These are phyloP conservation scores for Handroanthus guayacan DNA, from an alignment of 257 asterid species.

Conservation along the genomic window DNA sequence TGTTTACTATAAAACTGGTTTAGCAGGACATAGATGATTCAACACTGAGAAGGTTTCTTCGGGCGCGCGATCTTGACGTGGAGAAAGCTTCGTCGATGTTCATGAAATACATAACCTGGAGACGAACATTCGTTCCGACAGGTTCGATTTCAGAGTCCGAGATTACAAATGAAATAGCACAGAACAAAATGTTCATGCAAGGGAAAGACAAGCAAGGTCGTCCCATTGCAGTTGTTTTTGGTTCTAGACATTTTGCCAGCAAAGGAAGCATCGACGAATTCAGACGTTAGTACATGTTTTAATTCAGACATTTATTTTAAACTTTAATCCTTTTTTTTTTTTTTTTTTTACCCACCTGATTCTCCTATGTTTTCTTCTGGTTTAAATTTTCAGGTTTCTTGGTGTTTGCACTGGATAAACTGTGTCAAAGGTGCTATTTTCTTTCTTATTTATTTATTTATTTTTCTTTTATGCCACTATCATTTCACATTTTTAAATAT, in stretches of 20 bases:
- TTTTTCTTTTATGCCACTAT: background rate
- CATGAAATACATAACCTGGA: conserved; percentile 65
- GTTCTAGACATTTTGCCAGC: conserved; percentile 61
- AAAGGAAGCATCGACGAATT: conserved; percentile 66
- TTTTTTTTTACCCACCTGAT: background rate
- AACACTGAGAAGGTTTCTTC: conserved; percentile 74
- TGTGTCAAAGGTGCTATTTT: conserved; percentile 65
- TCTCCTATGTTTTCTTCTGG: background rate
- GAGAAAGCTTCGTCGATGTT: conserved; percentile 72
- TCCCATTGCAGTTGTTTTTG: conserved; percentile 63
- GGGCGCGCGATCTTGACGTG: conserved; percentile 67
- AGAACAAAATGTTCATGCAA: conserved; percentile 74
- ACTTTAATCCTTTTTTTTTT: too few species aligned
- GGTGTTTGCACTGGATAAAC: conserved; percentile 43
- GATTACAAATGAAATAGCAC: conserved; percentile 58
- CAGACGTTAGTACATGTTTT: conserved; percentile 52
- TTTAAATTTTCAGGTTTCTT: conserved; percentile 52
- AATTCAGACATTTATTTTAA: too few species aligned
- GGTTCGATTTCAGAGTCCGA: conserved; percentile 59
- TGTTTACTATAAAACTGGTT: background rate
- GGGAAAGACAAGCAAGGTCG: conserved; percentile 75
- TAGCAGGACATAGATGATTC: conserved; percentile 65
- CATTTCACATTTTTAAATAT: background rate
- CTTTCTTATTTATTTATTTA: background rate
- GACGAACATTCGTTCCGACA: conserved; percentile 59